Evolutionary conservation across 176 grass and related monocot genomes (phyloP), one percentile per base, ranked within the genome.

Genomic region (Carex kokanica): DNA sequence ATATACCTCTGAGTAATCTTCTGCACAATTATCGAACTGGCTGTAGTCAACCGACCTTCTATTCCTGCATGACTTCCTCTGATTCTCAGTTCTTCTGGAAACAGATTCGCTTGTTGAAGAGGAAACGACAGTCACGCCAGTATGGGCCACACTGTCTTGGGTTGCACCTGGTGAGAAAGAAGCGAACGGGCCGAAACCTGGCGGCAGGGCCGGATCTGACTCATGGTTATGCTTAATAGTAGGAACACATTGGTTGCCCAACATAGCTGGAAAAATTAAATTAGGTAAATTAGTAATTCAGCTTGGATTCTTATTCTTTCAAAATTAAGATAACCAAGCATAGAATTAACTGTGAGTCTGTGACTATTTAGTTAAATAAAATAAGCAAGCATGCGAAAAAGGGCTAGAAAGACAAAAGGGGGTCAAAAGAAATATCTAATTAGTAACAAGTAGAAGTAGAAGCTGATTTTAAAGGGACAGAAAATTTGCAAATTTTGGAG

Each of bases 131-230:
- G 86, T 68, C 0, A 57, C 47, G 1, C 32, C 14, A 21, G 61
- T 83, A 4, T 82, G 66, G 65, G 38, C 51, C 18, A 49, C 82
- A 83, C 90, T 78, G 0, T 81, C 83, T 40, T 89, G 87, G 60
- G 38, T 78, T 52, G 65, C 88, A 63, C 51, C 83, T 16, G 81
- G 81, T 64, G 87, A 69, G 27, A 88, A 23, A 3, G 90, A 78
- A 82, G 85, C 58, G 64, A 92, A 84, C 29, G 90, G 86, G 41
- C 89, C 90, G 83, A 97, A 97, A 69, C 94, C 93, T 79, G 93
- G 91, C 5, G 91, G 93, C 70, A 93, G 81, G 8, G 83, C 87
- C 31, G 91, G 91, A 64, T 91, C 92, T 24, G 83, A 18, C 16
- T 94, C 92, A 12, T 88, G 85, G 17, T 74, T 70, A 61, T 90